phyloP scores from a whole-genome alignment of 2,329 filamentous ascomycete genomes.

The Dryadomyces quercivorus region DNA sequence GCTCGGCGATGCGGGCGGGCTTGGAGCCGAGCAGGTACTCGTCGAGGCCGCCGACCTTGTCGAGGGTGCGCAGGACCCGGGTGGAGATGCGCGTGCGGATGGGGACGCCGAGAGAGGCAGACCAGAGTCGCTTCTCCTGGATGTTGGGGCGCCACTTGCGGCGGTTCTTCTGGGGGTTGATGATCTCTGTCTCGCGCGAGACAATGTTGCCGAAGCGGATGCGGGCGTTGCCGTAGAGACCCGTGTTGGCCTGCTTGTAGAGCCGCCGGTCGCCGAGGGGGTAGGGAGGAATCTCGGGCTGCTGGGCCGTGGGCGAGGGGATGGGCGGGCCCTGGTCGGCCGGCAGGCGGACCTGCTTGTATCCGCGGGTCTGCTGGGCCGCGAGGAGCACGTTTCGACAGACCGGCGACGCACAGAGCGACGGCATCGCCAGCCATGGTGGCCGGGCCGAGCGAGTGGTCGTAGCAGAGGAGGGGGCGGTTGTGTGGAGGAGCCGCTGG shows the following conservation, averaged over 20 bases:
- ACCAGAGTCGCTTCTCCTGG: conserved; percentile 55
- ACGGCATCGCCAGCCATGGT: background rate
- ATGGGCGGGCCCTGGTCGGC: conserved; percentile 22
- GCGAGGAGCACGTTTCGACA: no score
- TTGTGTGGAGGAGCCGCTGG: background rate
- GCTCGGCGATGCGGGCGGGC: conserved; percentile 64
- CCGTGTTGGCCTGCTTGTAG: conserved; percentile 72
- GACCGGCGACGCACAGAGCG: no score
- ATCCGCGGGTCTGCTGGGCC: conserved; percentile 8
- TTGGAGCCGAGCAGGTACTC: conserved; percentile 80
- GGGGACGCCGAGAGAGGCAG: conserved; percentile 45
- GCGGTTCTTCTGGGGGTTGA: conserved; percentile 42
- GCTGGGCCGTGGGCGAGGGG: conserved; percentile 30
- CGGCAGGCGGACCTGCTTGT: conserved; percentile 15
- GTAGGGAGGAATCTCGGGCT: conserved; percentile 44
- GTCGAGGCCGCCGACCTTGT: conserved; percentile 80
- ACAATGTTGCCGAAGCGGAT: conserved; percentile 75
- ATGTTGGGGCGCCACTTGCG: conserved; percentile 68
- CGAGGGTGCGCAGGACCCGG: conserved; percentile 60
- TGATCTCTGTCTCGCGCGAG: conserved; percentile 48
- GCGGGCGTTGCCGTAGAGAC: conserved; percentile 57
- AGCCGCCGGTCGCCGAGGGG: conserved; percentile 57
- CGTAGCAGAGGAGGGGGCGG: conserved; percentile 5
- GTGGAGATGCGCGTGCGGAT: conserved; percentile 59
- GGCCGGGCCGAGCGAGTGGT: background rate